phyloP scores from a whole-genome alignment of 2,329 filamentous ascomycete genomes.

The Pseudocercospora vitis region DNA sequence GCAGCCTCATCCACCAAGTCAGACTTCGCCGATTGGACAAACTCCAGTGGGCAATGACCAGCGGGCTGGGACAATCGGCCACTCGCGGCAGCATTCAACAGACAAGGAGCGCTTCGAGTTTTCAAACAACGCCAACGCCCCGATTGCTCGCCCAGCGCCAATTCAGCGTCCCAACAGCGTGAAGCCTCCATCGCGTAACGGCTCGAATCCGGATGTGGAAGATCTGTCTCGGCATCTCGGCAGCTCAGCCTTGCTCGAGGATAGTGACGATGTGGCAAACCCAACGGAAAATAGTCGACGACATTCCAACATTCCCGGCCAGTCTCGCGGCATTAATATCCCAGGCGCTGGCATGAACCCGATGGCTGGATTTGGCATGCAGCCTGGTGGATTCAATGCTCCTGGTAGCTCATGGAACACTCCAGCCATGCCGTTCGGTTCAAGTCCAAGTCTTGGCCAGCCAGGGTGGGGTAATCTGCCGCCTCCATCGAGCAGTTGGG shows the following conservation, averaged over 20 bases:
- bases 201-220: constrained; percentile 55
- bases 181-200: constrained; percentile 49
- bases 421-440: constrained; percentile 44
- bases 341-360: constrained; percentile 37
- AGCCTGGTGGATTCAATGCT: constrained; percentile 29
- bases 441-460: constrained; percentile 37
- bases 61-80: constrained; percentile 46
- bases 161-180: constrained; percentile 84
- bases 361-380: constrained; percentile 28
- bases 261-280: constrained; percentile 60
- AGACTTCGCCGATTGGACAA: constrained; percentile 37
- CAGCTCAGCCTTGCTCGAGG: constrained; percentile 80
- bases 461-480: constrained; percentile 43
- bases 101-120: constrained; percentile 61
- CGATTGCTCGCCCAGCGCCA: constrained; percentile 78
- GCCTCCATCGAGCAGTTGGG: constrained; percentile 33
- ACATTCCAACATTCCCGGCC: constrained; percentile 39
- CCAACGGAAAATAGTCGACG: constrained; percentile 38
- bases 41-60: constrained; percentile 37
- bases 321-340: constrained; percentile 27
- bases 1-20: constrained; percentile 37
- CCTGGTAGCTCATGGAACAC: constrained; percentile 45
- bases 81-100: constrained; percentile 73
- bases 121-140: constrained; percentile 64
- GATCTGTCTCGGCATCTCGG: constrained; percentile 66